phyloP scores from a whole-genome alignment of 495 filamentous ascomycete genomes.

The Pyrenula massariospora region DNA sequence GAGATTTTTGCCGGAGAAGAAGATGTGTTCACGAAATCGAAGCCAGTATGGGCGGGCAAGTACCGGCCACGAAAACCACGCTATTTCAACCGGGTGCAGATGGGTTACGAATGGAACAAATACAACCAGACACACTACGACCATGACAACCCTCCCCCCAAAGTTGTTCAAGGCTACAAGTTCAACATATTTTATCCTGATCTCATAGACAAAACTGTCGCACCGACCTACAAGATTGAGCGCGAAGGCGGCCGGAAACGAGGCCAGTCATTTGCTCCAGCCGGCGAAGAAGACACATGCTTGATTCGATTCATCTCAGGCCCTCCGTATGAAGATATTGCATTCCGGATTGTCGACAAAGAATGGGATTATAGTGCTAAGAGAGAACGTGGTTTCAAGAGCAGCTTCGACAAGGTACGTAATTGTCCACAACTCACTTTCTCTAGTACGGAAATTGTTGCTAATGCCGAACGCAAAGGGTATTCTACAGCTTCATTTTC shows the following conservation, averaged over 20 bases:
- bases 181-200: constrained; percentile 99
- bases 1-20: constrained; percentile 95
- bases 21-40: constrained; percentile 49
- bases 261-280: constrained; percentile 85
- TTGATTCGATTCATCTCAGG: constrained; percentile 93
- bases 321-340: constrained; percentile 92
- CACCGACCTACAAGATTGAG: constrained; percentile 90
- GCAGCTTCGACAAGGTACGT: constrained; percentile 89
- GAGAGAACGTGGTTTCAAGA: constrained; percentile 86
- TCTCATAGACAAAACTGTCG: constrained; percentile 89
- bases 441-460: neutral
- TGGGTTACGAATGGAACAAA: constrained; percentile 99
- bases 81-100: constrained; percentile 97
- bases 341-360: constrained; percentile 94
- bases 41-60: constrained; percentile 78
- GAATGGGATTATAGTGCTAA: constrained; percentile 99
- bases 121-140: constrained; percentile 99
- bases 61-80: constrained; percentile 86
- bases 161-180: constrained; percentile 97
- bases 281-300: constrained; percentile 97
- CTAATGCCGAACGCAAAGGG: too few relatives aligned
- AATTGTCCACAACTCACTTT: too few relatives aligned
- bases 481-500: constrained; percentile 93
- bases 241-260: constrained; percentile 78
- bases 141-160: constrained; percentile 94